phyloP scores from a whole-genome alignment of 108 stramenopile species.

The Epipyxis sp. region DNA sequence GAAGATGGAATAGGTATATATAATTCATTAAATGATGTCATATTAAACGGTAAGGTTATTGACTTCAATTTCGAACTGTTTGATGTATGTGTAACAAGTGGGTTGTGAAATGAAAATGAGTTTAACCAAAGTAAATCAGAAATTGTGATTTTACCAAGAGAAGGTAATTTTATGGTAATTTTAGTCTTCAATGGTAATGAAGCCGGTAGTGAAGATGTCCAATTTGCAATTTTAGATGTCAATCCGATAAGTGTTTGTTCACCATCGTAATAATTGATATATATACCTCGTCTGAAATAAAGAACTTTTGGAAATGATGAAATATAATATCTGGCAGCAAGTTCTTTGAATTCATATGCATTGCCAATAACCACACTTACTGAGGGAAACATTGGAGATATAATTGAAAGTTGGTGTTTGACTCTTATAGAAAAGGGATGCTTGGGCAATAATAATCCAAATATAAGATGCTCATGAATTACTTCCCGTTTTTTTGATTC shows the following conservation, averaged over 20 bases:
- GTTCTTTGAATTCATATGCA: not conserved
- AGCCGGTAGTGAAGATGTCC: not conserved
- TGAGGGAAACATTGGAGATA: not conserved
- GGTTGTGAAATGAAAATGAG: not conserved
- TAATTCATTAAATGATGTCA: not conserved
- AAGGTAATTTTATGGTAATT: not conserved
- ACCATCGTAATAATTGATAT: not conserved
- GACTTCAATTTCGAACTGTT: no score
- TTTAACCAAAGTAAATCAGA: not conserved
- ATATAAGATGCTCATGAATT: not conserved
- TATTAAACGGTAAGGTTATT: no score
- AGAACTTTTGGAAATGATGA: not conserved
- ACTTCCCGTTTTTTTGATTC: no score
- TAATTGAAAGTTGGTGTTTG: not conserved
- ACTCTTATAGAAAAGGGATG: not conserved
- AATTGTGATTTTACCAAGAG: not conserved
- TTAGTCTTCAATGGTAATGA: not conserved
- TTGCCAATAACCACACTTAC: not conserved
- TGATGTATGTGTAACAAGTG: not conserved
- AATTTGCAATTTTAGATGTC: not conserved
- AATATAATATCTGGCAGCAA: not conserved
- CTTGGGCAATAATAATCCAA: conserved; percentile 1
- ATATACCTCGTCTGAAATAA: not conserved
- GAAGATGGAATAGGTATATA: not conserved
- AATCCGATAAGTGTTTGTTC: not conserved